Base-by-base conservation (phyloP, 768 basidiomycete genomes). In the Suillus decipiens region DNA sequence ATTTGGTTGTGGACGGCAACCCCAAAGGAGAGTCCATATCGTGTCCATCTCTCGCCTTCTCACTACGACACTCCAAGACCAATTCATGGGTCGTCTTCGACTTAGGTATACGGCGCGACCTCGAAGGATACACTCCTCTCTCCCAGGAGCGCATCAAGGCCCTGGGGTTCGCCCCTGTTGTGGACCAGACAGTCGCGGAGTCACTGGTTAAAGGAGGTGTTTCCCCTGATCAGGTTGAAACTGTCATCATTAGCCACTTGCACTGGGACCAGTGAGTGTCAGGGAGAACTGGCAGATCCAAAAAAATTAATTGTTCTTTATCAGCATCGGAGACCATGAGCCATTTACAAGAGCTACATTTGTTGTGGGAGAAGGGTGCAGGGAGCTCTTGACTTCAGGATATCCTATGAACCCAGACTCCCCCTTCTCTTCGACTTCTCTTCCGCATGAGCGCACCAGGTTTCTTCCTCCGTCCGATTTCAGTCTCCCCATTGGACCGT, bases 221-320 rank as follows among this genome's bases (percentile, higher is more conserved):
- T 5, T 68, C 71, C 11, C 80, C 82, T 5, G 68, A 69, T 12
- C 75, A 82, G 19, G 76, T 86, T 62, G 67, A 77, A 33, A 75
- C 74, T n/a, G 75, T 85, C 37, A 76, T 79, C 34, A 59, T 84
- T 31, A 82, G 81, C 19, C 85, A 86, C 67, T 67, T 80, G 56
- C 84, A 87, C 67, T 85, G 78, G 66, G 84, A 86, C 67, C 72
- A 75, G 64, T 69, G 42, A 6, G 80, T 82, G 45, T 81, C 82
- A 9, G 15, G 17, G 17, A 31, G 3, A 51, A 28, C 76, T 85
- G 31, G 66, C 59, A n/a, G 78, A 79, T 10, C 61, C 84, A 84
- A 81, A 82, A 1, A 79, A 4, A 68, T 70, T 10, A 78, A 68
- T 15, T 76, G 82, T 85, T 68, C 84, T 10, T 77, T 63, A 82